Conservation (phyloP, 805 yeast genomes). For the Wickerhamomyces hampshirensis region DNA sequence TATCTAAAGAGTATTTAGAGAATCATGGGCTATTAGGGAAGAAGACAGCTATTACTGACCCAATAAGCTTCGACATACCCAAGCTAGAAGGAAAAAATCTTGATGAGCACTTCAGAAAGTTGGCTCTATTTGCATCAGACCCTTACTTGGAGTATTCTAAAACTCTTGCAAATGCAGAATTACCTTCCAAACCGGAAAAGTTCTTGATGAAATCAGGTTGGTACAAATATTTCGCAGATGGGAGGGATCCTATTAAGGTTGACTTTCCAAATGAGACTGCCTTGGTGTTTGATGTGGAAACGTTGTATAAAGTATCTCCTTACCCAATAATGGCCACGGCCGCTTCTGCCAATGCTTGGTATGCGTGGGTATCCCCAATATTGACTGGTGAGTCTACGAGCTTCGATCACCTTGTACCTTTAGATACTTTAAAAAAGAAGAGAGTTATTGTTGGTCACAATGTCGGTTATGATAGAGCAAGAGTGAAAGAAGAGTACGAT, state of each 20-base stretch:
- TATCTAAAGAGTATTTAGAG: conserved; percentile 57
- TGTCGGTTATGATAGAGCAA: conserved; percentile 85
- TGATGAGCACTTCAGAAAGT: conserved; percentile 78
- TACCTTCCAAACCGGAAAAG: conserved; percentile 37
- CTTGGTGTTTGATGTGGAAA: conserved; percentile 87
- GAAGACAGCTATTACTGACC: conserved; percentile 55
- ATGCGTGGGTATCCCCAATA: conserved; percentile 91
- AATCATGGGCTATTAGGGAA: conserved; percentile 72
- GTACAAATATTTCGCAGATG: conserved; percentile 60
- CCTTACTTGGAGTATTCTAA: conserved; percentile 55
- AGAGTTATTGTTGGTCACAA: conserved; percentile 85
- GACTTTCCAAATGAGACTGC: conserved; percentile 65
- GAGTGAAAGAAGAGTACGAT: conserved; percentile 79
- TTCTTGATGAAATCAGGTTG: conserved; percentile 75
- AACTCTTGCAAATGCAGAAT: conserved; percentile 33
- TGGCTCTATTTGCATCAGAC: conserved; percentile 56
- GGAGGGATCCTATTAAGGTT: conserved; percentile 51
- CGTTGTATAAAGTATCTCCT: conserved; percentile 65
- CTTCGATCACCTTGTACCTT: conserved; percentile 67
- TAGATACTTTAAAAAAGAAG: conserved; percentile 43
- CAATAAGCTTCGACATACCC: conserved; percentile 63
- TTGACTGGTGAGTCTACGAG: conserved; percentile 46
- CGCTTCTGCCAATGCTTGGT: conserved; percentile 76
- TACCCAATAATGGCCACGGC: conserved; percentile 84
- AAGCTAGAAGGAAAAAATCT: conserved; percentile 63